Conservation (phyloP, 352 stramenopile species). For the Phytophthora sojae region DNA sequence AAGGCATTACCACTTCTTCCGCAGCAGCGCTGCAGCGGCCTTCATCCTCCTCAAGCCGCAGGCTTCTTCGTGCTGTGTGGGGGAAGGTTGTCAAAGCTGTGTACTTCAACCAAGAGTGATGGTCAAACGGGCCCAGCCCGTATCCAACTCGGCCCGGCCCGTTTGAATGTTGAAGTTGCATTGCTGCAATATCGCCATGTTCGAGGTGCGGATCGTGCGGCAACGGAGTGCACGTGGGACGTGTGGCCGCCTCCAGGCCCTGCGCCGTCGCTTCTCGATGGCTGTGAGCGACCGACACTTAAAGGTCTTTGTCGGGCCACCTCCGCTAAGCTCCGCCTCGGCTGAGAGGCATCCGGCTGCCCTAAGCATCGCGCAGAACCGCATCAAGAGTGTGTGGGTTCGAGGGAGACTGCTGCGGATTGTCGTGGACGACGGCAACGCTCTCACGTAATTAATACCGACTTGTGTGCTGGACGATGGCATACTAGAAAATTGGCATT, state of each 20-base stretch:
- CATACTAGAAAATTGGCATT: too few species aligned
- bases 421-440: constrained; percentile 19
- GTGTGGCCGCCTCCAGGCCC: constrained; percentile 36
- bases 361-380: constrained; percentile 20
- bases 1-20: constrained; percentile 49
- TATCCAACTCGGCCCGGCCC: neutral
- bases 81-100: neutral
- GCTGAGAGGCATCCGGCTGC: constrained; percentile 5
- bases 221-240: neutral
- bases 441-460: constrained; percentile 33
- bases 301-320: constrained; percentile 17
- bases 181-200: constrained; percentile 19
- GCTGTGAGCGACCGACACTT: constrained; percentile 29
- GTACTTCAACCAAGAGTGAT: constrained; percentile 35
- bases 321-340: neutral
- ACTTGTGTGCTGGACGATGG: too few species aligned
- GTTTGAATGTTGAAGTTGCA: constrained; percentile 12
- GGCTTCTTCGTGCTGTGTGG: constrained; percentile 19
- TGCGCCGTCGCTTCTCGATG: constrained; percentile 40
- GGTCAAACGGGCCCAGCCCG: neutral
- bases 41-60: constrained; percentile 16
- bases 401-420: constrained; percentile 45
- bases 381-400: constrained; percentile 43
- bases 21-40: constrained; percentile 31
- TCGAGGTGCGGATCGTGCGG: constrained; percentile 49